Percentiles rank a stretch among this genome's conserved stretches.
Conservation (phyloP, 371 early-diverging fungal genomes). For the Lichtheimia hyalospora region DNA sequence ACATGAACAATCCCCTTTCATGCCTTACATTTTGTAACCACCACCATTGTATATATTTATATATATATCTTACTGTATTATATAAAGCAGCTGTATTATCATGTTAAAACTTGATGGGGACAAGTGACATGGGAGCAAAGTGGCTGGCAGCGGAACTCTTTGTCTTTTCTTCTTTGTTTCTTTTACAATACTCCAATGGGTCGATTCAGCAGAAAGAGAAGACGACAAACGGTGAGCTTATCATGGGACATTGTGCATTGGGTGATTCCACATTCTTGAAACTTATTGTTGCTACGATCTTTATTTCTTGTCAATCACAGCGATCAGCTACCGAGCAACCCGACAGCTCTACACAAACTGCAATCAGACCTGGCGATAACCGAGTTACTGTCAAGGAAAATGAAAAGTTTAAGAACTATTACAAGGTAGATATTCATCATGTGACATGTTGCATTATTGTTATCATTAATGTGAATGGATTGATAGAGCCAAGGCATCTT, state of each 20-base stretch:
- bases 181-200: neutral
- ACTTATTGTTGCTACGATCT: neutral
- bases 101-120: neutral
- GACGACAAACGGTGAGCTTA: conserved; percentile 4
- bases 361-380: neutral
- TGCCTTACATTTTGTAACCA: neutral
- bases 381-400: conserved; percentile 54
- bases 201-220: conserved; percentile 1
- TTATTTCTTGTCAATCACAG: neutral
- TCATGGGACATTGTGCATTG: neutral
- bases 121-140: neutral
- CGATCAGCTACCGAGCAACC: neutral
- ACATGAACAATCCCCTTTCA: neutral
- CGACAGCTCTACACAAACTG: neutral
- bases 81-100: neutral
- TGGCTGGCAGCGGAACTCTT: neutral
- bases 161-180: conserved; percentile 3
- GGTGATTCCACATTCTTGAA: neutral
- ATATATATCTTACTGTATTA: neutral
- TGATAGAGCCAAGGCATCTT: conserved; percentile 70
- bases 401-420: conserved; percentile 67
- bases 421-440: conserved; percentile 62
- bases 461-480: neutral
- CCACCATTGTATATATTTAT: too few species aligned
- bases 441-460: neutral